These are phyloP conservation scores for Penicillium sp. DNA, from an alignment of 2,329 filamentous ascomycete species.

Conservation along the genomic window DNA sequence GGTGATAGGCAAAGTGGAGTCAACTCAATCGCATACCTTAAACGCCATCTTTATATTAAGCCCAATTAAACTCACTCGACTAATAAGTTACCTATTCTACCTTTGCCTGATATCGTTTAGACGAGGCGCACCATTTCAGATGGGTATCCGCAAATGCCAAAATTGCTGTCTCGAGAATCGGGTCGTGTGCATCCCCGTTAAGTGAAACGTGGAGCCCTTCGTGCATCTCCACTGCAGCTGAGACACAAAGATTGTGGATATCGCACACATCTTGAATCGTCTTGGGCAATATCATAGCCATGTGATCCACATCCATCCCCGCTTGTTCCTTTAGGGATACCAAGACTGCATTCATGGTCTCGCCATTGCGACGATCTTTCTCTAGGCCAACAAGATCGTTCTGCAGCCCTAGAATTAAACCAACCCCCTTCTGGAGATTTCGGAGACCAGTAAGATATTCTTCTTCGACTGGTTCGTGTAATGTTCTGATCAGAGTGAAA, in stretches of 20 bases:
- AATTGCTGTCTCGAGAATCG: not conserved
- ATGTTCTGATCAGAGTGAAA: slow-evolving; percentile 3
- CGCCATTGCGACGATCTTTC: slow-evolving; percentile 7
- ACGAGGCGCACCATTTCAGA: slow-evolving; percentile 5
- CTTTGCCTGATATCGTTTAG: slow-evolving; percentile 3
- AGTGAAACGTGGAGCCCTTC: not conserved
- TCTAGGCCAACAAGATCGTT: slow-evolving; percentile 9
- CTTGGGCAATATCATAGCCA: not conserved
- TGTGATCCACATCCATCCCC: not conserved
- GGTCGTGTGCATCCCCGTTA: not conserved
- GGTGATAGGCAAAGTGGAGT: not conserved
- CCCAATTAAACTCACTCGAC: not conserved
- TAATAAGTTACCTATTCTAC: not conserved
- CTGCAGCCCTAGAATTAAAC: slow-evolving; percentile 1
- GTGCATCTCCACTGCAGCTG: not conserved
- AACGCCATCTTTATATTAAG: not conserved
- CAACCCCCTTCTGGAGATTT: not conserved
- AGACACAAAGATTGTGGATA: slow-evolving; percentile 1
- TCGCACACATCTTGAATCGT: not conserved
- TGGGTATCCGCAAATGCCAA: slow-evolving; percentile 1
- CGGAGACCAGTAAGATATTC: not conserved
- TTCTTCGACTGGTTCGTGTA: not conserved
- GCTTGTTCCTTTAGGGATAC: not conserved
- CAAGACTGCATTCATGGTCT: slow-evolving; percentile 8
- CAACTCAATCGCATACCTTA: not conserved